These are phyloP conservation scores for Apiotrichum brassicae DNA, from an alignment of 1,284 basidiomycete genomes.

Conservation along the genomic window DNA sequence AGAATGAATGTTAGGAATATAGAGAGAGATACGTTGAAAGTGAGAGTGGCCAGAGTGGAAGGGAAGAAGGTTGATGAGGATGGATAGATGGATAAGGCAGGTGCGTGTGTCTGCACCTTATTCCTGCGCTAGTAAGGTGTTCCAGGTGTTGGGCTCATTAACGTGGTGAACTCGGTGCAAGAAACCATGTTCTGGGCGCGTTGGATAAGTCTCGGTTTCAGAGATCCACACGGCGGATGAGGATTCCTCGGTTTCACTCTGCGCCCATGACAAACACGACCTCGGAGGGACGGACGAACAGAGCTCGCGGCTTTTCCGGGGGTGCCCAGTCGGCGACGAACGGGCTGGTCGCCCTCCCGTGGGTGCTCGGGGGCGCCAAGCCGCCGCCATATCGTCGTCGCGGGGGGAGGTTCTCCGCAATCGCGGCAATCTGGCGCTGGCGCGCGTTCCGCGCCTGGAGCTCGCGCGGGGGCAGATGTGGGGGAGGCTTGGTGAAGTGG, in stretches of 20 bases:
- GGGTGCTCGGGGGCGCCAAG: not conserved
- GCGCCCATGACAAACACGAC: slow-evolving; percentile 39
- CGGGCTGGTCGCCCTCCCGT: slow-evolving; percentile 11
- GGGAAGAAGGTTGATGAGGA: too few relatives aligned
- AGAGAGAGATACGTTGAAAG: too few relatives aligned
- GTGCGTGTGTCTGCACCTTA: too few relatives aligned
- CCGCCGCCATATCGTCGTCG: not conserved
- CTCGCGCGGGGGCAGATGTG: not conserved
- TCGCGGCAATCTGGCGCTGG: slow-evolving; percentile 21
- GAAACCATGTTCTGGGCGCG: too few relatives aligned
- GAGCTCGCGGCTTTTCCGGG: slow-evolving; percentile 24
- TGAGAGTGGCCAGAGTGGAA: too few relatives aligned
- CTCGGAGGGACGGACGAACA: slow-evolving; percentile 39
- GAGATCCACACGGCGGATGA: too few relatives aligned
- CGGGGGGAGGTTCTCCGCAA: slow-evolving; percentile 17
- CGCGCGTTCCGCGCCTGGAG: slow-evolving; percentile 9
- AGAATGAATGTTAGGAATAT: too few relatives aligned
- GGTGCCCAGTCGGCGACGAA: slow-evolving; percentile 11
- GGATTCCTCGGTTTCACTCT: slow-evolving; percentile 13
- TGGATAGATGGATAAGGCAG: too few relatives aligned
- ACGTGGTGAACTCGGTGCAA: too few relatives aligned
- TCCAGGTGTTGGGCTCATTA: too few relatives aligned
- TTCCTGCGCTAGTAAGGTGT: too few relatives aligned
- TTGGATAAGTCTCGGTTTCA: too few relatives aligned
- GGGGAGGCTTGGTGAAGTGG: slow-evolving; percentile 18